Base-by-base conservation (phyloP, 2,329 filamentous ascomycete species). In the Neurospora sp. region DNA sequence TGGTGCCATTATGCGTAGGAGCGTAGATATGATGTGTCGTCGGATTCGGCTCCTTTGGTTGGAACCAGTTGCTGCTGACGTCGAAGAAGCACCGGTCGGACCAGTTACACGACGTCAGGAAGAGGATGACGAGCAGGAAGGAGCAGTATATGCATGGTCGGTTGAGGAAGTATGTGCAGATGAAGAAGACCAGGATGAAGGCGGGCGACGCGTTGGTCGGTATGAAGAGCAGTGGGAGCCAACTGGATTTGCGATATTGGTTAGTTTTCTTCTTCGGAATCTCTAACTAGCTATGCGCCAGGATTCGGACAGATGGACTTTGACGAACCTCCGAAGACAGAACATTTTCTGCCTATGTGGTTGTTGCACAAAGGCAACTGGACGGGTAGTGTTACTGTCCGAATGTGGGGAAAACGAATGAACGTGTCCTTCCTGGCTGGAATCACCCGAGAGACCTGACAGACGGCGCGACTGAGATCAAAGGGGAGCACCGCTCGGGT, bases 61-160 rank as follows among this genome's bases (percentile, higher is more conserved):
- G 89, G 80, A 98, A 98, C 95, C 94, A 98, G 82, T 96, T 93
- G 76, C 89, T 91, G 78, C 84, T 87, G 77, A 97, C 91, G 83
- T 98, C 95, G 84, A 98, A 96, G 83, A 98, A 96, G 79, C 92
- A 96, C 69, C 89, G 89, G 79, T 94, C 91, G 74, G 91, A 92
- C 92, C 92, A 96, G 85, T 94, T 91, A 81, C 92, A 96, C 36
- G 91, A 93, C 36, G 93, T 96, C 74, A 94, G 87, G 83, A 97
- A 97, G 75, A 99, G 92, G 76, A 98, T 93, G 74, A 97, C 87
- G 67, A 99, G 92, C 69, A 99, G 91, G 72, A 97, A 89, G 72
- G 93, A 97, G 87, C 96, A 99, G 86, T 99, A 99, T 76, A 97
- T 91, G 83, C 96, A 99, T 69, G 96, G 96, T 69, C 95, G 90